Conservation (phyloP, 148 eudicot species). For the Vaccinium corymbosum region DNA sequence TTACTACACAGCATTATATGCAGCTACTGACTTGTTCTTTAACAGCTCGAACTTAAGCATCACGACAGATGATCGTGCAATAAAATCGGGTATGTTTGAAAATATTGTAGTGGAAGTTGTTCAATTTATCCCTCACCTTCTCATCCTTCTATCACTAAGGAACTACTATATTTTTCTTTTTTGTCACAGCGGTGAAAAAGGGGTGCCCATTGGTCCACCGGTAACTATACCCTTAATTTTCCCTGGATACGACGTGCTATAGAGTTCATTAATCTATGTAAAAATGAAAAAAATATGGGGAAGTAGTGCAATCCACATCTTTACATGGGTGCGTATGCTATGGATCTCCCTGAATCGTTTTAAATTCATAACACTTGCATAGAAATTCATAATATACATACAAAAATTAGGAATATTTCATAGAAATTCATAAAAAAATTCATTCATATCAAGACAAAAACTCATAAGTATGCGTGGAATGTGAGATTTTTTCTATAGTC, state of each 20-base stretch:
- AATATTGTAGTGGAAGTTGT: not conserved
- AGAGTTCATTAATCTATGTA: not conserved
- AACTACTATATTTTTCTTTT: not conserved
- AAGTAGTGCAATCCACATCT: too few relatives aligned
- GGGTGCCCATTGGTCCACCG: slow-evolving; percentile 20
- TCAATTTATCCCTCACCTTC: not conserved
- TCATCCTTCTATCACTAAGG: not conserved
- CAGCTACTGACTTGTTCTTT: slow-evolving; percentile 15
- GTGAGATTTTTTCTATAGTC: too few relatives aligned
- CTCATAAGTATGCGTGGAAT: too few relatives aligned
- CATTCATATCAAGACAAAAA: too few relatives aligned
- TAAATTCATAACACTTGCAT: not conserved
- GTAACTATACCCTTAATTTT: not conserved
- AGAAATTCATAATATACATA: not conserved
- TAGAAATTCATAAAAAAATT: too few relatives aligned
- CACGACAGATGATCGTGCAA: slow-evolving; percentile 30
- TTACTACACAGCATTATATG: slow-evolving; percentile 45
- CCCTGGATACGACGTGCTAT: not conserved
- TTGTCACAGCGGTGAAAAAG: slow-evolving; percentile 10
- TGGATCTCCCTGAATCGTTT: not conserved
- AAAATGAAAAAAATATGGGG: not conserved
- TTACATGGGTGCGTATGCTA: not conserved
- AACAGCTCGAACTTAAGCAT: slow-evolving; percentile 17
- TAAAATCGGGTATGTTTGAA: slow-evolving; percentile 18
- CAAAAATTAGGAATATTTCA: not conserved